phyloP scores from a whole-genome alignment of 331 rosid species.

The Acacia pycnantha region DNA sequence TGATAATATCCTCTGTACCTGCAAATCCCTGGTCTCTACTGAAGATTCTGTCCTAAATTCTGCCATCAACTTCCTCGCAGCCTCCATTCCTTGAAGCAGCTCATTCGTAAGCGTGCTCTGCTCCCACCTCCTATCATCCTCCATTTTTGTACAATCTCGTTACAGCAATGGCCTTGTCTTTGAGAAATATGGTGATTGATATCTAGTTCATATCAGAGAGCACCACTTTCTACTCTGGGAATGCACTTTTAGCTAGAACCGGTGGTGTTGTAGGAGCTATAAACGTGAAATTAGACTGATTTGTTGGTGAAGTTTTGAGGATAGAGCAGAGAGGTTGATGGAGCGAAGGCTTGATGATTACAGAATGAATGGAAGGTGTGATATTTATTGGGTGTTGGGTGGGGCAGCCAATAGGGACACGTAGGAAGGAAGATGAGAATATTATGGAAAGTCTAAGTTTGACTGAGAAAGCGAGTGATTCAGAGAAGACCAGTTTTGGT shows the following conservation, averaged over 20 bases:
- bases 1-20: slow-evolving; percentile 56
- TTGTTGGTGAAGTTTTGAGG: too few species aligned
- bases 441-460: slow-evolving; percentile 36
- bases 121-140: slow-evolving; percentile 49
- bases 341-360: background rate
- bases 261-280: slow-evolving; percentile 25
- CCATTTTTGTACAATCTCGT: slow-evolving; percentile 44
- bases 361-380: background rate
- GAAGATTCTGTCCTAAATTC: slow-evolving; percentile 43
- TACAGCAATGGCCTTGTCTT: background rate
- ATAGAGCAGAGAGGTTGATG: slow-evolving; percentile 5
- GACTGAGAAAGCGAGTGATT: slow-evolving; percentile 60
- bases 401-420: background rate
- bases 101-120: slow-evolving; percentile 57
- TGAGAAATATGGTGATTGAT: background rate
- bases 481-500: slow-evolving; percentile 55
- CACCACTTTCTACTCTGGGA: slow-evolving; percentile 23
- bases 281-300: slow-evolving; percentile 35
- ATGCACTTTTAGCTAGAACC: slow-evolving; percentile 28
- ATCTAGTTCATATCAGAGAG: slow-evolving; percentile 15
- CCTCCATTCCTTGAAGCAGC: slow-evolving; percentile 68
- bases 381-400: slow-evolving; percentile 14
- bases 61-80: slow-evolving; percentile 57
- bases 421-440: background rate
- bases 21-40: slow-evolving; percentile 34